A percentile compares a stretch with the other conserved stretches of the same genome.
These are phyloP conservation scores for Trichoderma hamatum DNA, from an alignment of 2,329 filamentous ascomycete genomes.

Conservation along the genomic window DNA sequence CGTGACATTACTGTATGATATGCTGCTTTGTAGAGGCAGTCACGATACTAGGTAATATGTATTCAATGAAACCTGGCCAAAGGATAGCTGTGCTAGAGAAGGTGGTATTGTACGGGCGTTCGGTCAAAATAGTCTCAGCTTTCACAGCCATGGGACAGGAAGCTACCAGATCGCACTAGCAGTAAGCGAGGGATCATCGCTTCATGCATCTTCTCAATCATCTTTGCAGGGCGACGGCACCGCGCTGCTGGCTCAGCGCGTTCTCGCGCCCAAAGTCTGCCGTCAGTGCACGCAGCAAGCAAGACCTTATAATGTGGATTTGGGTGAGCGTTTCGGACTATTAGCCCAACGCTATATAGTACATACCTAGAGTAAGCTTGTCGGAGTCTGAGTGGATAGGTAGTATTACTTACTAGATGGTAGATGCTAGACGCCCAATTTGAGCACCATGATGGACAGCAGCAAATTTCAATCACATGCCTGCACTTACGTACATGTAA, in stretches of 20 bases:
- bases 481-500: neutral
- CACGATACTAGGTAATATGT: neutral
- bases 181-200: slow-evolving; percentile 18
- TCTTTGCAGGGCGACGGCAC: neutral
- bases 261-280: slow-evolving; percentile 9
- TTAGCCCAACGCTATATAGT: neutral
- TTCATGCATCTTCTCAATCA: slow-evolving; percentile 12
- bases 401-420: too few species aligned
- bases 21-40: neutral
- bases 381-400: neutral
- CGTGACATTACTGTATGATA: neutral
- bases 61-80: neutral
- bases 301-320: slow-evolving; percentile 11
- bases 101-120: neutral
- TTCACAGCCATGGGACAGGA: neutral
- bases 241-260: slow-evolving; percentile 19
- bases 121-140: neutral
- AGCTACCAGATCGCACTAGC: slow-evolving; percentile 16
- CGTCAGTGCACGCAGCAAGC: neutral
- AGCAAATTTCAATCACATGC: too few species aligned
- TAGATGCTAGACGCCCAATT: neutral
- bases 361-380: neutral
- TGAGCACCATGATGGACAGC: neutral
- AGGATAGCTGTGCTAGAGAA: neutral
- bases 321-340: neutral